These are phyloP conservation scores for Mycosarcoma maydis DNA, from an alignment of 1,284 basidiomycete genomes.

Conservation along the genomic window DNA sequence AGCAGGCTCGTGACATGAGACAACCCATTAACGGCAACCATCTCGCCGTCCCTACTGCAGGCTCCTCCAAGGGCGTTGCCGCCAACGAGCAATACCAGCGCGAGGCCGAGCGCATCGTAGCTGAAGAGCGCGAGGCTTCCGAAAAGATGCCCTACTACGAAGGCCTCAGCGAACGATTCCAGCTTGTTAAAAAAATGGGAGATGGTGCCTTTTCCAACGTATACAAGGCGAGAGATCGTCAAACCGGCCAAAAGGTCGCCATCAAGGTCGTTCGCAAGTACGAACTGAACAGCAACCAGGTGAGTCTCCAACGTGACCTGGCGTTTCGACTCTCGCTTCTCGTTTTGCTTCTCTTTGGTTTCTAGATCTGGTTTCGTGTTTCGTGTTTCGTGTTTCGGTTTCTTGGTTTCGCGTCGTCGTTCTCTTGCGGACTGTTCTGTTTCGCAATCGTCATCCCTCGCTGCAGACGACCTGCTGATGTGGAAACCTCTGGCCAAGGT, in stretches of 20 bases:
- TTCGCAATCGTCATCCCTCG: conserved; percentile 1
- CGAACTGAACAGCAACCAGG: conserved; percentile 93
- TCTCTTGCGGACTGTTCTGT: conserved; percentile 38
- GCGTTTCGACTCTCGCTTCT: not conserved
- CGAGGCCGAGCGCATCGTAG: conserved; percentile 56
- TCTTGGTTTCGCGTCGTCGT: conserved; percentile 25
- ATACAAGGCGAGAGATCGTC: conserved; percentile 87
- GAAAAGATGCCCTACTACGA: conserved; percentile 62
- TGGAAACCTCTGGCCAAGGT: conserved; percentile 49
- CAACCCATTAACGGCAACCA: conserved; percentile 24
- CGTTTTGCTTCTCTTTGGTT: conserved; percentile 23
- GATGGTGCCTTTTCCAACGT: conserved; percentile 96
- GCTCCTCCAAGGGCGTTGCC: conserved; percentile 15
- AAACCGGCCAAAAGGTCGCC: conserved; percentile 84
- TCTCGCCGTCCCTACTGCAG: conserved; percentile 21
- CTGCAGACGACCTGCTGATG: conserved; percentile 23
- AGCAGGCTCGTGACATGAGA: conserved; percentile 32
- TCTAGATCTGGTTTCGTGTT: conserved; percentile 15
- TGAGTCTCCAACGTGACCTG: conserved; percentile 70
- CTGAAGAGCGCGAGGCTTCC: conserved; percentile 55
- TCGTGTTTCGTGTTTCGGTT: conserved; percentile 37
- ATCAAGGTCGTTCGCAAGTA: conserved; percentile 98
- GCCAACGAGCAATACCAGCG: conserved; percentile 51
- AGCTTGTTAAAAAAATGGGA: conserved; percentile 61
- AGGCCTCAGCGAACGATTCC: conserved; percentile 59